Percentiles rank a stretch among this genome's conserved stretches.
Evolutionary conservation across 2,329 filamentous ascomycete species (phyloP).

Genomic region (Juglanconis sp.): DNA sequence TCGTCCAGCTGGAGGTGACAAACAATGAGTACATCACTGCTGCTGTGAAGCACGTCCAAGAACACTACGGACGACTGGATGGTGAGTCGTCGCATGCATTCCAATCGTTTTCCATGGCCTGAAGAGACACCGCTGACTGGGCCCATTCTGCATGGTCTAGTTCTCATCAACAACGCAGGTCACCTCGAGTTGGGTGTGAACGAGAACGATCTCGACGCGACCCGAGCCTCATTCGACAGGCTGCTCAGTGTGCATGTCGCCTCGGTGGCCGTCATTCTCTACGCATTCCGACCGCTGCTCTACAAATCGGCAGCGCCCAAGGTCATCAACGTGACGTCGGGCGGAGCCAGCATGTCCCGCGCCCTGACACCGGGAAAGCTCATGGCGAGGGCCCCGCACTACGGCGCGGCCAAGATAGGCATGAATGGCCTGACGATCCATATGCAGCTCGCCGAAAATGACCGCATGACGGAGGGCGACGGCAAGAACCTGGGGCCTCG

Average conservation of each 20-base stretch:
- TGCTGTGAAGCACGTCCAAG: not conserved
- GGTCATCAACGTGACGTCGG: conserved; percentile 36
- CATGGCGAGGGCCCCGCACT: conserved; percentile 21
- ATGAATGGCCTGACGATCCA: conserved; percentile 22
- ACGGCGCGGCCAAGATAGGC: conserved; percentile 21
- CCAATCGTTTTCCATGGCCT: no score
- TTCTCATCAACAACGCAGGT: not conserved
- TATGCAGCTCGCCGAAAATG: conserved; percentile 21
- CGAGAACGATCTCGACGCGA: no score
- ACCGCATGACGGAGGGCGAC: conserved; percentile 11
- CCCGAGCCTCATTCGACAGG: no score
- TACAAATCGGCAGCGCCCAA: conserved; percentile 27
- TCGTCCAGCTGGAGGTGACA: not conserved
- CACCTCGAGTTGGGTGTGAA: conserved; percentile 3
- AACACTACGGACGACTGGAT: not conserved
- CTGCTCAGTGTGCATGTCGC: conserved; percentile 37
- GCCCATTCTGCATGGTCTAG: not conserved
- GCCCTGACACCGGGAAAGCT: not conserved
- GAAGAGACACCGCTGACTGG: no score
- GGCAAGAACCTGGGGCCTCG: not conserved
- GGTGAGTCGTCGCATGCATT: not conserved
- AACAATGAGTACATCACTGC: not conserved
- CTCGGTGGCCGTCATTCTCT: conserved; percentile 28
- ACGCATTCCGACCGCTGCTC: conserved; percentile 29
- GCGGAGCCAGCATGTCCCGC: conserved; percentile 31